A percentile compares a stretch with the other conserved stretches of the same genome.
Evolutionary conservation across 2,329 filamentous ascomycete genomes (phyloP).

Genomic region (Rugonectria rugulosa): DNA sequence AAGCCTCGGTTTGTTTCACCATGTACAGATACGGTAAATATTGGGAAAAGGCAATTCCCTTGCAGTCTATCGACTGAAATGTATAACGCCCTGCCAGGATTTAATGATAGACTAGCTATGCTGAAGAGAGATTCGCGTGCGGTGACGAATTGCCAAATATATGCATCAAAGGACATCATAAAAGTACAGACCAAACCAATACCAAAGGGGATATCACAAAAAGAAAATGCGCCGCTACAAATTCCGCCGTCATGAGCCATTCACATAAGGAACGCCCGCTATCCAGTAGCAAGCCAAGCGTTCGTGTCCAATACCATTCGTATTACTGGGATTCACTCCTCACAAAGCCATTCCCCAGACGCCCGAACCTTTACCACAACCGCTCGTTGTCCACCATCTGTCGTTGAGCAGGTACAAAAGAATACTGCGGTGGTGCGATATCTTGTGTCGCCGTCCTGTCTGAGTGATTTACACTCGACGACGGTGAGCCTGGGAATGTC

Average conservation of each 20-base stretch:
- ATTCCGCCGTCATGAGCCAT: not conserved
- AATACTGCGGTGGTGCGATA: no score
- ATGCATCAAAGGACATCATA: no score
- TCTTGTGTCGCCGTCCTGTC: no score
- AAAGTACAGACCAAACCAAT: not conserved
- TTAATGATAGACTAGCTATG: conserved; percentile 10
- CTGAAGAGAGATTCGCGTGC: not conserved
- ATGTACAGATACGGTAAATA: not conserved
- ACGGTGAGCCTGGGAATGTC: conserved; percentile 21
- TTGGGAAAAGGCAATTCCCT: not conserved
- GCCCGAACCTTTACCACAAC: conserved; percentile 15
- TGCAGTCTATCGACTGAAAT: not conserved
- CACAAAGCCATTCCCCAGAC: no score
- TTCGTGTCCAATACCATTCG: no score
- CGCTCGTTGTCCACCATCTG: conserved; percentile 17
- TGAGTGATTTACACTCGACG: no score
- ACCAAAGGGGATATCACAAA: not conserved
- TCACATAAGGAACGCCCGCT: conserved; percentile 14
- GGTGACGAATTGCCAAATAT: no score
- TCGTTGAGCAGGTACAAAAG: not conserved
- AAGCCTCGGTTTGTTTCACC: not conserved
- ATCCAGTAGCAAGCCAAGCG: conserved; percentile 24
- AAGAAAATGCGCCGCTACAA: not conserved
- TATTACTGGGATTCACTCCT: no score
- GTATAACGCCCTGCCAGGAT: conserved; percentile 2